A percentile compares a stretch with the other conserved stretches of the same genome.
phyloP scores from a whole-genome alignment of 768 basidiomycete genomes.

The Lactifluus volemus region DNA sequence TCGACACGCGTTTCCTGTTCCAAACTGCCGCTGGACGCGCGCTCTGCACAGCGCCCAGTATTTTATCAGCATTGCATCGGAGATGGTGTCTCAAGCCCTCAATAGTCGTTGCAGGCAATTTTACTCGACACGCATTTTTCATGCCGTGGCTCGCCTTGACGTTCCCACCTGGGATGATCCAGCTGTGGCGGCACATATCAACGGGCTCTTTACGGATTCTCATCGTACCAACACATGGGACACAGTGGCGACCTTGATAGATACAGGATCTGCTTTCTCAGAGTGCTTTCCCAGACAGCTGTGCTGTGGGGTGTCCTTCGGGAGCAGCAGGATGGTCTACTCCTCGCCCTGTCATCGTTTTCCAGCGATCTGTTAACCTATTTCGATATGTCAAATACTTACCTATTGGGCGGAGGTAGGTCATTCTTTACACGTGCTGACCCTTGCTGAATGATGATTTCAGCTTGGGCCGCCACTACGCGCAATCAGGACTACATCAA shows the following conservation, averaged over 20 bases:
- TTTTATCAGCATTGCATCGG: conserved; percentile 34
- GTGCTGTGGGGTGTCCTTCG: conserved; percentile 51
- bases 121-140: conserved; percentile 57
- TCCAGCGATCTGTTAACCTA: conserved; percentile 40
- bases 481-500: conserved; percentile 51
- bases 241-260: conserved; percentile 38
- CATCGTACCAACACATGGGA: conserved; percentile 47
- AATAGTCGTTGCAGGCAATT: conserved; percentile 49
- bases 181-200: conserved; percentile 54
- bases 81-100: conserved; percentile 38
- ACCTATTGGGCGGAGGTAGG: background rate
- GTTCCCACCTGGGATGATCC: conserved; percentile 69
- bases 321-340: conserved; percentile 52
- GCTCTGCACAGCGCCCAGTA: conserved; percentile 40
- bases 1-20: conserved; percentile 11
- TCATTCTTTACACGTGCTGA: too few species aligned
- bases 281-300: conserved; percentile 48
- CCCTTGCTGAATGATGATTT: background rate
- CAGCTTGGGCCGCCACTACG: conserved; percentile 69
- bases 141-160: conserved; percentile 61
- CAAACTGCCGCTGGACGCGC: conserved; percentile 38
- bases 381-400: conserved; percentile 8
- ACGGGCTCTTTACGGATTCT: conserved; percentile 37
- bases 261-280: conserved; percentile 38
- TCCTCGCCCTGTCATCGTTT: conserved; percentile 52